A percentile compares a stretch with the other conserved stretches of the same genome.
Conservation (phyloP, 2,329 filamentous ascomycete genomes). For the Teratosphaeria epicoccoides region DNA sequence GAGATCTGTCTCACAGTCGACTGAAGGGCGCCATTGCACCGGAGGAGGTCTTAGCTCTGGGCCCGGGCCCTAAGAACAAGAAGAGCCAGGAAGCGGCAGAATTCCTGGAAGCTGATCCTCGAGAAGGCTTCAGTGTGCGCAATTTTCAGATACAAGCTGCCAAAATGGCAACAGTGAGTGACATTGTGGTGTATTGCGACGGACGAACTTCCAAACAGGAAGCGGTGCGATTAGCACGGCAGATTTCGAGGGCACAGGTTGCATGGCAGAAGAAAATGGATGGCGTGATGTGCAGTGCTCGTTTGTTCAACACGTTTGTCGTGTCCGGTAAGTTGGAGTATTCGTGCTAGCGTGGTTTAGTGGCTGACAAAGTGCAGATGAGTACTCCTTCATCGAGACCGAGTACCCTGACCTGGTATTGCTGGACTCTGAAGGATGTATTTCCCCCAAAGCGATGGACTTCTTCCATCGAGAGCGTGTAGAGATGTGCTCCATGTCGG, state of each 20-base stretch:
- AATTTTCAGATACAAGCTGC: conserved; percentile 95
- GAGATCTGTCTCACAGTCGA: conserved; percentile 61
- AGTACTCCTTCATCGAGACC: conserved; percentile 62
- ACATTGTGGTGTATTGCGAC: conserved; percentile 86
- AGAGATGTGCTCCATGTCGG: conserved; percentile 92
- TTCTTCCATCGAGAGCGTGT: conserved; percentile 79
- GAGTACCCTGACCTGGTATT: conserved; percentile 61
- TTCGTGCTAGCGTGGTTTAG: neutral
- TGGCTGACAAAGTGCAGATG: conserved; percentile 37
- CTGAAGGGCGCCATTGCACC: conserved; percentile 81
- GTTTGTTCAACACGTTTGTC: conserved; percentile 78
- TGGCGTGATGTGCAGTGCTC: conserved; percentile 24
- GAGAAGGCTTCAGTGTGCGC: conserved; percentile 83
- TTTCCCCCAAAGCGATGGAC: conserved; percentile 72
- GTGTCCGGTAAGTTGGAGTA: conserved; percentile 41
- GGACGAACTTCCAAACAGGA: conserved; percentile 51
- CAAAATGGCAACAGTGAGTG: conserved; percentile 77
- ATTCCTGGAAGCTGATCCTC: conserved; percentile 77
- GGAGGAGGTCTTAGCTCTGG: conserved; percentile 60
- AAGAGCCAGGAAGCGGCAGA: conserved; percentile 39
- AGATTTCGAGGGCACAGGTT: conserved; percentile 64
- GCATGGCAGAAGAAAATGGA: conserved; percentile 60
- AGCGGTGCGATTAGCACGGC: conserved; percentile 52
- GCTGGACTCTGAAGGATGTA: conserved; percentile 57
- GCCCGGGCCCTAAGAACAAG: conserved; percentile 10